phyloP scores from a whole-genome alignment of 1,284 basidiomycete species.

The Afroboletus lepidellus region DNA sequence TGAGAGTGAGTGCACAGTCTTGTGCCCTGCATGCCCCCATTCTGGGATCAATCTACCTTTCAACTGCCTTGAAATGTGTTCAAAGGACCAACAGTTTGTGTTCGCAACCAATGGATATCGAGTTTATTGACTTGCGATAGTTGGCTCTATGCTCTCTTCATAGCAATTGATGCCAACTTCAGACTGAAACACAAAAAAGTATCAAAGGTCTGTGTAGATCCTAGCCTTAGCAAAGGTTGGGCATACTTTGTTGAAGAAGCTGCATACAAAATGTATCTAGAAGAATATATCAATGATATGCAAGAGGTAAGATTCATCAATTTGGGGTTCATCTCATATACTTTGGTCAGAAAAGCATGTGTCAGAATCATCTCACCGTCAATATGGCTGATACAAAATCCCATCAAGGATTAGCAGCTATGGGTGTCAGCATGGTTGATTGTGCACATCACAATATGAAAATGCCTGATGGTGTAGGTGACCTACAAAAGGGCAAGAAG shows the following conservation, averaged over 20 bases:
- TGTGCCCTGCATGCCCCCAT: background rate
- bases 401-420: background rate
- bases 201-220: constrained; percentile 23
- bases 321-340: background rate
- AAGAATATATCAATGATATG: too few relatives aligned
- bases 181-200: constrained; percentile 29
- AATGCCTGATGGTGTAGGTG: background rate
- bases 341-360: background rate
- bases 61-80: too few relatives aligned
- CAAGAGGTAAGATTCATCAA: background rate
- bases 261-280: background rate
- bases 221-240: constrained; percentile 23
- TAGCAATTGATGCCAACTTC: constrained; percentile 19
- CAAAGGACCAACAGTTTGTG: too few relatives aligned
- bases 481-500: background rate
- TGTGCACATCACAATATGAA: background rate
- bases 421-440: background rate
- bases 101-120: too few relatives aligned
- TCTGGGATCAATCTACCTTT: background rate
- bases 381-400: background rate
- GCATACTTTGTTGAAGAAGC: constrained; percentile 24
- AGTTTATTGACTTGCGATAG: background rate
- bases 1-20: background rate
- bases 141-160: background rate
- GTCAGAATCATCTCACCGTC: background rate